Conservation (phyloP, 2,329 filamentous ascomycete species). For the Epichloe sibirici region DNA sequence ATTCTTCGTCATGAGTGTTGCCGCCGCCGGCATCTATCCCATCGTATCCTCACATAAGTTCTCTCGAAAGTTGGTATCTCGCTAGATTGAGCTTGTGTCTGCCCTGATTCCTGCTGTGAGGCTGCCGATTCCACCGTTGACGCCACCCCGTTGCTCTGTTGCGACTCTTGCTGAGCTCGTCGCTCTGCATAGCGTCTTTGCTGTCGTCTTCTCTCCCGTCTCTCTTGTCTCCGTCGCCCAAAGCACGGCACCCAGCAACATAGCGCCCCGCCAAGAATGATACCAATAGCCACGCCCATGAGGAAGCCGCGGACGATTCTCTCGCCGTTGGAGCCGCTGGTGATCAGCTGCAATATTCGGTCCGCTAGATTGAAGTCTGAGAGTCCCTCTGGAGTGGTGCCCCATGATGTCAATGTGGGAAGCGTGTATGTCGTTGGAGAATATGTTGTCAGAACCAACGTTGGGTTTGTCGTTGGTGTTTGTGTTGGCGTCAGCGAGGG, state of each 20-base stretch:
- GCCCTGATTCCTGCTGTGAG: neutral
- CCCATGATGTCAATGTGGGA: slow-evolving; percentile 7
- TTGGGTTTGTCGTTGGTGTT: neutral
- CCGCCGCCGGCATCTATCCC: neutral
- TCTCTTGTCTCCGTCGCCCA: slow-evolving; percentile 6
- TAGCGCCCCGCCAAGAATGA: slow-evolving; percentile 19
- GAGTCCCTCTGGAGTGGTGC: neutral
- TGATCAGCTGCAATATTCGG: slow-evolving; percentile 17
- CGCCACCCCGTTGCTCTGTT: neutral
- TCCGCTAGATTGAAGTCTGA: slow-evolving; percentile 14
- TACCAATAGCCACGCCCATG: slow-evolving; percentile 20
- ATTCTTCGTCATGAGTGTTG: neutral
- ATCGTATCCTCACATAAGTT: neutral
- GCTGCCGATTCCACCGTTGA: neutral
- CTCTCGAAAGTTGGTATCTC: neutral
- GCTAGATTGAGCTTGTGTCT: neutral
- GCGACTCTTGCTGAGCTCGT: neutral
- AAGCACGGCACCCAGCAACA: slow-evolving; percentile 24
- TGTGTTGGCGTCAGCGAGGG: neutral
- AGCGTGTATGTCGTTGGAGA: slow-evolving; percentile 2
- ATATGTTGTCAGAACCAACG: neutral
- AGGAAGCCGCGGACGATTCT: slow-evolving; percentile 22
- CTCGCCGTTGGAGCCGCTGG: slow-evolving; percentile 18
- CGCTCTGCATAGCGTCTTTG: neutral
- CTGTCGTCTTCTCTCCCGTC: slow-evolving; percentile 2